A percentile compares a stretch with the other conserved stretches of the same genome.
phyloP scores from a whole-genome alignment of 1,139 yeast genomes.

The Candida sp. region DNA sequence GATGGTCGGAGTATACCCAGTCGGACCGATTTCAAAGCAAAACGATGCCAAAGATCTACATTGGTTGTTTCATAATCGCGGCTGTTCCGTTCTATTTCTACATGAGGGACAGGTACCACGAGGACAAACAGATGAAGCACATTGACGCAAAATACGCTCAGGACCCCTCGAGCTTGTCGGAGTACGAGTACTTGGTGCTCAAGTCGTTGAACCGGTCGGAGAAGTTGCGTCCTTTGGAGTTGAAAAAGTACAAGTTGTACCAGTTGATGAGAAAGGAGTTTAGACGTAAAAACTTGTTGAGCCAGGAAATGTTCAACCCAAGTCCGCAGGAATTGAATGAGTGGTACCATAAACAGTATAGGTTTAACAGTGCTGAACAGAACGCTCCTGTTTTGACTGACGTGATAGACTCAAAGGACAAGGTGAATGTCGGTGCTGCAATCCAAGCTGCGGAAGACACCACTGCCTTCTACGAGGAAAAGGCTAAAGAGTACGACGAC shows the following conservation, averaged over 20 bases:
- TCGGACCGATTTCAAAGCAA: conserved; percentile 38
- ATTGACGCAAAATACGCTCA: conserved; percentile 45
- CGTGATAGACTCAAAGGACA: conserved; percentile 10
- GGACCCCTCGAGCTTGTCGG: conserved; percentile 48
- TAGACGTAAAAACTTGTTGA: conserved; percentile 49
- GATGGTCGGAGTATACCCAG: conserved; percentile 43
- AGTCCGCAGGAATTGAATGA: conserved; percentile 52
- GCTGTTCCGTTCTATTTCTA: conserved; percentile 65
- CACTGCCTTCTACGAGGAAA: conserved; percentile 76
- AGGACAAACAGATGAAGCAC: conserved; percentile 62
- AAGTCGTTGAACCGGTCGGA: conserved; percentile 53
- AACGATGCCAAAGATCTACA: conserved; percentile 51
- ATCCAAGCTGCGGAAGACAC: conserved; percentile 80
- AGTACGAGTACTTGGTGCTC: conserved; percentile 65
- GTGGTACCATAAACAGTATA: conserved; percentile 47
- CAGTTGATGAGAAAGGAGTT: conserved; percentile 56
- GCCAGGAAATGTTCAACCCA: conserved; percentile 53
- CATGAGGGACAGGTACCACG: conserved; percentile 67
- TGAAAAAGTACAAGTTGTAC: conserved; percentile 55
- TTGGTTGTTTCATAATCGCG: conserved; percentile 60
- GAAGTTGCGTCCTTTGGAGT: conserved; percentile 58
- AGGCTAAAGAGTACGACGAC: conserved; percentile 82
- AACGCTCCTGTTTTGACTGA: conserved; percentile 33
- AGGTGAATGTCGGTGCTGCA: conserved; percentile 30
- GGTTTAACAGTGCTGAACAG: conserved; percentile 17